A percentile compares a stretch with the other conserved stretches of the same genome.
phyloP scores from a whole-genome alignment of 352 stramenopile genomes.

The Pythium dissotocum region DNA sequence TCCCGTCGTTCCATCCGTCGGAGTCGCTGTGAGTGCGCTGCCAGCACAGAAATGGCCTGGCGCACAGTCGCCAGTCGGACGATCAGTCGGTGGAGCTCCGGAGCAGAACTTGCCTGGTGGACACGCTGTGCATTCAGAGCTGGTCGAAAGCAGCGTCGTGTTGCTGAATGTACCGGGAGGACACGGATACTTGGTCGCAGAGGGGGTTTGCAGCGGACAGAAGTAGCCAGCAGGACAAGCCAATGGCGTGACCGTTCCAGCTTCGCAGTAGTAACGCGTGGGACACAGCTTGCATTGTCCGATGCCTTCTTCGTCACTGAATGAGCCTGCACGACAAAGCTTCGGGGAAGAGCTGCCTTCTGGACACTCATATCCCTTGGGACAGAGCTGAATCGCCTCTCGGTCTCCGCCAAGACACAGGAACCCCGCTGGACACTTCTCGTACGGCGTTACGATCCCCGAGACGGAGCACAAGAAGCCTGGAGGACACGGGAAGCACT shows the following conservation, averaged over 20 bases:
- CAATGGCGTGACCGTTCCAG: constrained; percentile 39
- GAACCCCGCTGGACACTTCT: constrained; percentile 56
- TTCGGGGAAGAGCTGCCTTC: constrained; percentile 48
- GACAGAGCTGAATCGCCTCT: constrained; percentile 55
- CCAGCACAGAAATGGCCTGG: constrained; percentile 70
- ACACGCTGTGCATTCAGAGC: constrained; percentile 54
- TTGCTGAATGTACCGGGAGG: constrained; percentile 64
- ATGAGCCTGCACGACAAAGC: constrained; percentile 67
- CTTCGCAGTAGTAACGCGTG: constrained; percentile 66
- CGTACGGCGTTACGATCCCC: constrained; percentile 44
- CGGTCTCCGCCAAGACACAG: constrained; percentile 65
- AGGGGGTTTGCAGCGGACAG: constrained; percentile 61
- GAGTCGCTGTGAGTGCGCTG: constrained; percentile 39
- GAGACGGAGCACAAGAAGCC: constrained; percentile 64
- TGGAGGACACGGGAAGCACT: constrained; percentile 70
- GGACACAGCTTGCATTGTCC: constrained; percentile 72
- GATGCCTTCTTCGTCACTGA: constrained; percentile 56
- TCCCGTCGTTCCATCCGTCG: constrained; percentile 46
- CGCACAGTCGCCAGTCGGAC: constrained; percentile 57
- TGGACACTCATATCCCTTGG: constrained; percentile 75
- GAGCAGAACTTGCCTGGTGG: constrained; percentile 83
- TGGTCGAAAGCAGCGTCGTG: constrained; percentile 33
- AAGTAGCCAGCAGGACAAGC: constrained; percentile 76
- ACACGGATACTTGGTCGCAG: constrained; percentile 52
- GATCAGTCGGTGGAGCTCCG: constrained; percentile 47